Conservation (phyloP, 345 rosid genomes). For the Arabidopsis thaliana region TAIR10.1 NC_003076.8:8568501-8569000, state of each 20-base stretch:
- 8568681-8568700: not conserved
- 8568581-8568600: slow-evolving; percentile 45
- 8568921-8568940: slow-evolving; percentile 53
- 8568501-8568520: slow-evolving; percentile 44
- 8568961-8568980: slow-evolving; percentile 78
- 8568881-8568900: slow-evolving; percentile 42
- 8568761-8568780: slow-evolving; percentile 59
- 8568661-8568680: not conserved
- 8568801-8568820: slow-evolving; percentile 66
- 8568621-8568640: slow-evolving; percentile 31
- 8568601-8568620: slow-evolving; percentile 49
- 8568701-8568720: slow-evolving; percentile 48
- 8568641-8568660: not conserved
- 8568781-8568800: slow-evolving; percentile 62
- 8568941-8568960: slow-evolving; percentile 77
- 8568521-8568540: slow-evolving; percentile 61
- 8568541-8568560: slow-evolving; percentile 74
- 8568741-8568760: slow-evolving; percentile 56
- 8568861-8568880: slow-evolving; percentile 53
- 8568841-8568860: slow-evolving; percentile 55
- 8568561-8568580: slow-evolving; percentile 60
- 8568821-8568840: slow-evolving; percentile 70
- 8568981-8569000: slow-evolving; percentile 75
- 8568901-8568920: slow-evolving; percentile 61
- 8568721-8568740: slow-evolving; percentile 46